Evolutionary conservation across 768 basidiomycete genomes (phyloP).

Genomic region (Xanthoconium purpureum): DNA sequence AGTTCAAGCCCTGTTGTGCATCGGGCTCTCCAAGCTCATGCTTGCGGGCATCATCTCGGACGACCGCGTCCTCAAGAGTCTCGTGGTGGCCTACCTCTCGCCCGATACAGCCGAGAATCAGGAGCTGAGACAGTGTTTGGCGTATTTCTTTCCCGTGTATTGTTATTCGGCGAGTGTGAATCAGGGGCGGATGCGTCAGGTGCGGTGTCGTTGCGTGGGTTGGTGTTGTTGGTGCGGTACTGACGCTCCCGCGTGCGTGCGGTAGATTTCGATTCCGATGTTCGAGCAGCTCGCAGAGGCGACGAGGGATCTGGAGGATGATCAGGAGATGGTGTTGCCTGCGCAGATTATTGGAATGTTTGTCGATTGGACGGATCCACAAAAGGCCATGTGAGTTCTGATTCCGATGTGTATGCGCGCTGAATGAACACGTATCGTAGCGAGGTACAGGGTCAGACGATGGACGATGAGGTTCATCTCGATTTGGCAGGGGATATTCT

Average conservation of each 20-base stretch:
- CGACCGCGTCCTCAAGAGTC: constrained; percentile 50
- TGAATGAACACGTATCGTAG: constrained; percentile 23
- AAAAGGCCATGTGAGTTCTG: constrained; percentile 53
- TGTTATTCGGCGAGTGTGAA: constrained; percentile 76
- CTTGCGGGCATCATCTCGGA: constrained; percentile 74
- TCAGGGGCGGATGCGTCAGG: constrained; percentile 68
- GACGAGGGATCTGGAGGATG: constrained; percentile 65
- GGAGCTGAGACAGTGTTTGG: constrained; percentile 78
- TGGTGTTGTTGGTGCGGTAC: too few species aligned
- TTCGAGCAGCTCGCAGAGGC: constrained; percentile 58
- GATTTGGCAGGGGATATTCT: constrained; percentile 55
- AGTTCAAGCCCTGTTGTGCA: constrained; percentile 68
- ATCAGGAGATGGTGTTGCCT: constrained; percentile 69
- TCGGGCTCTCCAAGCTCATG: constrained; percentile 85
- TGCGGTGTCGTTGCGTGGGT: background rate
- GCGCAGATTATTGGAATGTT: constrained; percentile 76
- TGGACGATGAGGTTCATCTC: constrained; percentile 47
- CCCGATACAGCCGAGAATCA: constrained; percentile 80
- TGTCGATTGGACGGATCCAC: constrained; percentile 86
- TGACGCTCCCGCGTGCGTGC: too few species aligned
- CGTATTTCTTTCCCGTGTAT: constrained; percentile 84
- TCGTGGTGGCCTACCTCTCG: constrained; percentile 67
- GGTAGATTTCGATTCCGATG: constrained; percentile 67
- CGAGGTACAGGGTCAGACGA: constrained; percentile 38
- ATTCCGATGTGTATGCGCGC: background rate